Conservation (phyloP, 352 stramenopile genomes). For the Phytophthora tentaculata region DNA sequence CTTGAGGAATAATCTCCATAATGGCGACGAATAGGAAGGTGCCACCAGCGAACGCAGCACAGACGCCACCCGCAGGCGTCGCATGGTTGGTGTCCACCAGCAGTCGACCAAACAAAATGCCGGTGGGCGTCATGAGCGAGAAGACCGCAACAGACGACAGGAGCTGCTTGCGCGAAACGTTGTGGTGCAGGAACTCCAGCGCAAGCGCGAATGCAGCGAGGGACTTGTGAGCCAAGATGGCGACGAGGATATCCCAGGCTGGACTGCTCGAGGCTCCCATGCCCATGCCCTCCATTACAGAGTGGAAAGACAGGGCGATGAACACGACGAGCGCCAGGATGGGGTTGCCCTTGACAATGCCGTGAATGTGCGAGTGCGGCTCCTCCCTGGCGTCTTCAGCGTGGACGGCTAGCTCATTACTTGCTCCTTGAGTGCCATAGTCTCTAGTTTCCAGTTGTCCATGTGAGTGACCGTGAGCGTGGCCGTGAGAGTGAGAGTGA, state of each 20-base stretch:
- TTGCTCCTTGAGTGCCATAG: slow-evolving; percentile 37
- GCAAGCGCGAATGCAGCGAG: slow-evolving; percentile 76
- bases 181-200: slow-evolving; percentile 76
- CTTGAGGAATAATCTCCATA: slow-evolving; percentile 85
- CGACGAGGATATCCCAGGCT: slow-evolving; percentile 80
- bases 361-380: slow-evolving; percentile 65
- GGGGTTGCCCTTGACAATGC: slow-evolving; percentile 66
- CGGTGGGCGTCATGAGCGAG: slow-evolving; percentile 76
- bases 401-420: slow-evolving; percentile 3
- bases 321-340: slow-evolving; percentile 81
- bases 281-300: slow-evolving; percentile 86
- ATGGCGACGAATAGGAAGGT: slow-evolving; percentile 85
- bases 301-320: slow-evolving; percentile 84
- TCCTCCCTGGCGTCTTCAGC: slow-evolving; percentile 25
- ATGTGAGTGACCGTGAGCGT: slow-evolving; percentile 12
- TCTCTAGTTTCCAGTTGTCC: slow-evolving; percentile 25
- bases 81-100: slow-evolving; percentile 52
- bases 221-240: slow-evolving; percentile 86
- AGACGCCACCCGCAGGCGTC: slow-evolving; percentile 64
- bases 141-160: slow-evolving; percentile 60
- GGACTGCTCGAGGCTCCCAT: slow-evolving; percentile 64
- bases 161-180: slow-evolving; percentile 47
- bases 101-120: slow-evolving; percentile 68
- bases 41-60: slow-evolving; percentile 74
- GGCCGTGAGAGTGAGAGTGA: slow-evolving; percentile 21